phyloP scores from a whole-genome alignment of 176 grass and related monocot species.

The Cenchrus americanus region DNA sequence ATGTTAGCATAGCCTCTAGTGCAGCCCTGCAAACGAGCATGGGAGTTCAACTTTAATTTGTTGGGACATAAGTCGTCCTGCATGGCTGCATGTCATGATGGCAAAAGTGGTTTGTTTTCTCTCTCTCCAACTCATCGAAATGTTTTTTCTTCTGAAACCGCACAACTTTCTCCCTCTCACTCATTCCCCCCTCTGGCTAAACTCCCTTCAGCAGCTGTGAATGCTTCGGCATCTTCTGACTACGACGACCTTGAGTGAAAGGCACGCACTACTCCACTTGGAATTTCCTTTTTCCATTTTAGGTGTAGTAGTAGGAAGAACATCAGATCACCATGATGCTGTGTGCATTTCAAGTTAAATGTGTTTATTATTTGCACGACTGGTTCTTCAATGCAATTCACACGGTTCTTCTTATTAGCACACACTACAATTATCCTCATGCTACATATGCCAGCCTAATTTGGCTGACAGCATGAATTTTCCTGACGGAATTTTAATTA shows the following conservation, averaged over 20 bases:
- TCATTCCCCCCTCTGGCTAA: constrained; percentile 13
- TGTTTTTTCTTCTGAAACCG: not conserved
- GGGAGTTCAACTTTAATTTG: constrained; percentile 31
- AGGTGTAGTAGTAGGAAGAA: not conserved
- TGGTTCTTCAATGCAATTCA: not conserved
- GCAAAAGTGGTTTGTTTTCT: constrained; percentile 20
- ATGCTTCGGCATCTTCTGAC: constrained; percentile 32
- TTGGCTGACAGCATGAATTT: no score
- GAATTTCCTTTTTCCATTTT: constrained; percentile 29
- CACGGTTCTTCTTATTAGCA: not conserved
- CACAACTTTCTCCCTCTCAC: constrained; percentile 35
- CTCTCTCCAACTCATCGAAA: constrained; percentile 21
- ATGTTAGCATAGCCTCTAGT: not conserved
- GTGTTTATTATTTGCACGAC: not conserved
- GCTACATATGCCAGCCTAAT: not conserved
- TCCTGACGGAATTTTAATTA: no score
- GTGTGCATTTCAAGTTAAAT: not conserved
- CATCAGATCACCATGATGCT: not conserved
- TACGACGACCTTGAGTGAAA: constrained; percentile 20
- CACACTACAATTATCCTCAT: no score
- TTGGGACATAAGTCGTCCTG: constrained; percentile 12
- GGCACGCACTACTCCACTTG: constrained; percentile 17
- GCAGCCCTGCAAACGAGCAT: constrained; percentile 3
- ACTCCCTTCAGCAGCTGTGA: not conserved
- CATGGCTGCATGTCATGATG: constrained; percentile 23